Percentiles rank a stretch among this genome's conserved stretches.
Conservation (phyloP, 805 yeast genomes). For the Metschnikowia hibisci region DNA sequence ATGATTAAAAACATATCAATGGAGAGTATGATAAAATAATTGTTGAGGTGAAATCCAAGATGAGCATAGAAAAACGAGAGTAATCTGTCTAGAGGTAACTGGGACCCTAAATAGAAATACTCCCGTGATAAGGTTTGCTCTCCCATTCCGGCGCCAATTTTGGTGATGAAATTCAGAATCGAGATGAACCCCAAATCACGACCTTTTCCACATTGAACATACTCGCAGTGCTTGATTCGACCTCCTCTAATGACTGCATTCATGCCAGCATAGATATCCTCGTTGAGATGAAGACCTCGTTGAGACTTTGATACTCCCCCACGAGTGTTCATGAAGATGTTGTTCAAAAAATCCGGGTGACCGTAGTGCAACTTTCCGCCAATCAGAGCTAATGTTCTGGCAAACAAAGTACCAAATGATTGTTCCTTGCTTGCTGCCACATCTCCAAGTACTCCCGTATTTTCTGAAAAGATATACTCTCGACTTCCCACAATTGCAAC, state of each 20-base stretch:
- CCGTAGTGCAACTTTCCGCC: slow-evolving; percentile 88
- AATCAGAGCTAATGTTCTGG: slow-evolving; percentile 77
- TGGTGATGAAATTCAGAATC: slow-evolving; percentile 78
- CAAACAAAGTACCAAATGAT: slow-evolving; percentile 80
- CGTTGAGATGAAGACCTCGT: slow-evolving; percentile 80
- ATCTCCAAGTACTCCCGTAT: slow-evolving; percentile 81
- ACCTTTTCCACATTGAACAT: slow-evolving; percentile 88
- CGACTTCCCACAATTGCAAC: slow-evolving; percentile 84
- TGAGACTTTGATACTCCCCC: slow-evolving; percentile 89
- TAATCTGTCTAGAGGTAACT: slow-evolving; percentile 75
- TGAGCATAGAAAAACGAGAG: slow-evolving; percentile 82
- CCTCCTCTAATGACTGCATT: slow-evolving; percentile 81
- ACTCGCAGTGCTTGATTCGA: slow-evolving; percentile 82
- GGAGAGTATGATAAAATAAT: slow-evolving; percentile 72
- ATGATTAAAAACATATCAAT: slow-evolving; percentile 69
- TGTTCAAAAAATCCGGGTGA: slow-evolving; percentile 81
- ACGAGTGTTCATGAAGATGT: slow-evolving; percentile 75
- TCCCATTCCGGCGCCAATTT: slow-evolving; percentile 93
- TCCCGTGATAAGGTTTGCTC: slow-evolving; percentile 85
- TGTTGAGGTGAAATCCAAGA: slow-evolving; percentile 82
- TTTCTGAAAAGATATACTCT: slow-evolving; percentile 83
- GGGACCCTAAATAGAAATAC: slow-evolving; percentile 77
- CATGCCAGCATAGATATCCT: slow-evolving; percentile 89
- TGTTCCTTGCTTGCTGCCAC: slow-evolving; percentile 91
- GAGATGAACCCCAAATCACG: slow-evolving; percentile 87